Evolutionary conservation across 345 rosid genomes (phyloP), one percentile per base, ranked within the genome.

Genomic region (Lepidium africanum): DNA sequence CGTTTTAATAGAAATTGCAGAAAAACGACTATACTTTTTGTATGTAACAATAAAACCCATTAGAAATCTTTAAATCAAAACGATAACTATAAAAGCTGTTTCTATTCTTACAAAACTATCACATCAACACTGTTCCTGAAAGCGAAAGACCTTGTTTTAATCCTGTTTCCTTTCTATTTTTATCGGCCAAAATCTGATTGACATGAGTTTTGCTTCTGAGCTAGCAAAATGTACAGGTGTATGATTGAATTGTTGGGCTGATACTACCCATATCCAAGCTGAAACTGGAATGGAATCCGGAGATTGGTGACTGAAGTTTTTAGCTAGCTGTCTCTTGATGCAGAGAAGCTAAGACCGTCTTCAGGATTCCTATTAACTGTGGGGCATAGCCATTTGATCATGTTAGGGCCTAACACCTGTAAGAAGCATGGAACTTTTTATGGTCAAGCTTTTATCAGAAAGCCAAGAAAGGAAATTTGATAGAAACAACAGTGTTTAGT

Each of bases 331-430:
- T 84, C 80, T 52, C 83, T 82, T 36, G 78, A 63, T 10, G 85
- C 68, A 27, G 80, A 85, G 73, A 84, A 87, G 81, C 53, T 70
- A 42, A 72, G 70, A 67, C 90, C 91, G 25, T 87, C 96, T 77
- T 81, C 84, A 17, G 88, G 81, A 74, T 92, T 88, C 79, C 81
- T 65, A 11, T 75, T 56, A 51, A 86, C 76, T 19, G 86, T 79
- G 14, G 93, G 96, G 53, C 88, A 83, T 16, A 92, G 73, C 98
- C 98, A 92, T 76, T 75, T 86, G 69, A 85, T 77, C 79, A 82
- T 65, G 85, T 85, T 84, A 32, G 87, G 81, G 23, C 96, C 96
- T 67, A 92, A 77, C 9, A 92, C 86, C 96, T 92, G 90, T 69
- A 48, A 62, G 62, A 77, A 57, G 51, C 5, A 61, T 53, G 38